phyloP scores from a whole-genome alignment of 1,139 yeast species.

The Saccharomycopsis crataegensis region DNA sequence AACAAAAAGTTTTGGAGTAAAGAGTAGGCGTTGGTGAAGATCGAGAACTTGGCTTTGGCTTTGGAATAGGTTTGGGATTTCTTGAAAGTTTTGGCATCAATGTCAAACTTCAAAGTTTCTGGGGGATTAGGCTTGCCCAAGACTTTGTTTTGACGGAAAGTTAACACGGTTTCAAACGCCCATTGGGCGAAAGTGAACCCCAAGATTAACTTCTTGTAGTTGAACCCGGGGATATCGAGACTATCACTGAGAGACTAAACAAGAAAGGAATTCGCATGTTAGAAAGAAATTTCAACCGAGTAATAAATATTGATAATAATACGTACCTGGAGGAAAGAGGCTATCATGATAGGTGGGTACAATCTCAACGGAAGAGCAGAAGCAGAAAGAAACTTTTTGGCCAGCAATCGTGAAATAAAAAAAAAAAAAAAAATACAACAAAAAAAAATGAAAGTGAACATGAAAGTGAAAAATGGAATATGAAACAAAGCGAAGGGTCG shows the following conservation, averaged over 20 bases:
- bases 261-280: background rate
- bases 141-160: constrained; percentile 69
- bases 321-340: background rate
- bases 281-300: background rate
- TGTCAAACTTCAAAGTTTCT: constrained; percentile 51
- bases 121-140: constrained; percentile 55
- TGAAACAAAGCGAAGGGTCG: too few species aligned
- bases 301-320: background rate
- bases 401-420: too few species aligned
- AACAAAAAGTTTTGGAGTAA: constrained; percentile 51
- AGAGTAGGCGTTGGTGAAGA: constrained; percentile 45
- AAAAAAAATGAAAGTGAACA: too few species aligned
- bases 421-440: too few species aligned
- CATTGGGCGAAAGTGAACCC: constrained; percentile 75
- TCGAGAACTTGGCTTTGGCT: constrained; percentile 70
- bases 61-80: constrained; percentile 76
- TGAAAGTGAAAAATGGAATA: too few species aligned
- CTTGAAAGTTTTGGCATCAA: constrained; percentile 63
- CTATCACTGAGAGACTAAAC: constrained; percentile 24
- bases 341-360: background rate
- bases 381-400: too few species aligned
- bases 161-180: constrained; percentile 64
- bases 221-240: constrained; percentile 52
- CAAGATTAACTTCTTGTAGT: constrained; percentile 72
- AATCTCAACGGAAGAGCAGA: too few species aligned